These are phyloP conservation scores for Penicillium dipodomyicola DNA, from an alignment of 495 filamentous ascomycete genomes.

Conservation along the genomic window DNA sequence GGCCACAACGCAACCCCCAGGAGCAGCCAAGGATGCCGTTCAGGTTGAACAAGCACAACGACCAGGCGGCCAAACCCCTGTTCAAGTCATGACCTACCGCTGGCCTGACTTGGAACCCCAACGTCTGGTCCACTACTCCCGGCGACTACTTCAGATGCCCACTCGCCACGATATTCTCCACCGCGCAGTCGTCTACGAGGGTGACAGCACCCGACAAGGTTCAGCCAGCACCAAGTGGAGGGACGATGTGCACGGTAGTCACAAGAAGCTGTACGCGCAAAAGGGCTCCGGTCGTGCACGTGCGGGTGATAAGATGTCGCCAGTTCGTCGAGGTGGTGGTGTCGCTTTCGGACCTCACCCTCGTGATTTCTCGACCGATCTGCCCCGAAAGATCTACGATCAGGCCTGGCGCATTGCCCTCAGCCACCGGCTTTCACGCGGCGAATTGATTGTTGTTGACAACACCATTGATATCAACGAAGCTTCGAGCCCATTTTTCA, in stretches of 20 bases:
- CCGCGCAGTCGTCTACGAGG: slow-evolving; percentile 88
- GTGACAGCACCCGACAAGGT: slow-evolving; percentile 81
- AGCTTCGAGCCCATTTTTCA: slow-evolving; percentile 54
- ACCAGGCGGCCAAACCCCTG: slow-evolving; percentile 36
- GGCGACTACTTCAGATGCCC: slow-evolving; percentile 79
- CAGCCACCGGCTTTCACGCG: slow-evolving; percentile 81
- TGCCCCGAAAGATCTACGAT: slow-evolving; percentile 91
- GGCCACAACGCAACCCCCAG: slow-evolving; percentile 26
- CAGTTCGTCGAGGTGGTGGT: slow-evolving; percentile 81
- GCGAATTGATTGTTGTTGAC: slow-evolving; percentile 81
- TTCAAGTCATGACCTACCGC: slow-evolving; percentile 78
- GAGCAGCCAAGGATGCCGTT: neutral
- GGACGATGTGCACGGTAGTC: slow-evolving; percentile 76
- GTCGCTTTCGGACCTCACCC: slow-evolving; percentile 83
- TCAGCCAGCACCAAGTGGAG: slow-evolving; percentile 84
- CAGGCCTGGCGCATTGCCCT: slow-evolving; percentile 93
- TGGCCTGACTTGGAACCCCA: slow-evolving; percentile 89
- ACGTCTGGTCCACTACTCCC: slow-evolving; percentile 72
- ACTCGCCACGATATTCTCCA: slow-evolving; percentile 91
- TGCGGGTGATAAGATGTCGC: slow-evolving; percentile 75
- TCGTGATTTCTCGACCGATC: slow-evolving; percentile 78
- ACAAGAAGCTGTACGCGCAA: slow-evolving; percentile 73
- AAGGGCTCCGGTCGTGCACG: slow-evolving; percentile 83
- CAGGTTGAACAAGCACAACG: neutral
- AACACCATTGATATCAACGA: slow-evolving; percentile 62